Conservation (phyloP, 108 stramenopile species). For the Conticribra guillardii region DNA sequence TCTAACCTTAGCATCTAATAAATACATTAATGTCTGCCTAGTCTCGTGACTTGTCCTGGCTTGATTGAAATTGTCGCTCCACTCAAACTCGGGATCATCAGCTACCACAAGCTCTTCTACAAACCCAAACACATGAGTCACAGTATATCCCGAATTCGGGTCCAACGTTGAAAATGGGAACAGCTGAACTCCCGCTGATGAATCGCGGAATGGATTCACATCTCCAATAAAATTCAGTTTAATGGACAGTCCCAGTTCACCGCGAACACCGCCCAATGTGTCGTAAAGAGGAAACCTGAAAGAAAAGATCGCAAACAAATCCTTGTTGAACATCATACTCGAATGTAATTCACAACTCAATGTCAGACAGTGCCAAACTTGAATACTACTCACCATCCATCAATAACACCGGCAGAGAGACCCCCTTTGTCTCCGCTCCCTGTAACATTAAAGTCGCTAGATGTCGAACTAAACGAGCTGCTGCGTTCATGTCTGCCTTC, state of each 20-base stretch:
- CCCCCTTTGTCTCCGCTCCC: neutral
- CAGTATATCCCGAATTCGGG: conserved; percentile 71
- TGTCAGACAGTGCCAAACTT: no score
- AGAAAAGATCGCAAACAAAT: no score
- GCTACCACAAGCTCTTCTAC: conserved; percentile 98
- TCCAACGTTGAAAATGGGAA: conserved; percentile 92
- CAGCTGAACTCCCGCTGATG: conserved; percentile 94
- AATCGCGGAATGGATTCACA: conserved; percentile 95
- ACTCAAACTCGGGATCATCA: conserved; percentile 96
- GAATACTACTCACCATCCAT: no score
- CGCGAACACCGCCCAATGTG: conserved; percentile 91
- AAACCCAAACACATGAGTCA: conserved; percentile 90
- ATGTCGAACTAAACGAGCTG: conserved; percentile 7
- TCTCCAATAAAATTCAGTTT: conserved; percentile 95
- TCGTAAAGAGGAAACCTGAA: conserved; percentile 97
- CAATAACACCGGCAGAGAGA: conserved; percentile 56
- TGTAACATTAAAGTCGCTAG: conserved; percentile 3
- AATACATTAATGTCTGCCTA: conserved; percentile 90
- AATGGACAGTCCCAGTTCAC: conserved; percentile 84
- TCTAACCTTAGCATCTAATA: conserved; percentile 88
- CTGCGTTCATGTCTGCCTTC: conserved; percentile 11
- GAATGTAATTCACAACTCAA: no score
- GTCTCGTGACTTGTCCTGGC: conserved; percentile 88
- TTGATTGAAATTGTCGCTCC: conserved; percentile 82
- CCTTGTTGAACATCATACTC: no score